Base-by-base conservation (phyloP, 1,284 basidiomycete genomes). In the Earliella scabrosa region DNA sequence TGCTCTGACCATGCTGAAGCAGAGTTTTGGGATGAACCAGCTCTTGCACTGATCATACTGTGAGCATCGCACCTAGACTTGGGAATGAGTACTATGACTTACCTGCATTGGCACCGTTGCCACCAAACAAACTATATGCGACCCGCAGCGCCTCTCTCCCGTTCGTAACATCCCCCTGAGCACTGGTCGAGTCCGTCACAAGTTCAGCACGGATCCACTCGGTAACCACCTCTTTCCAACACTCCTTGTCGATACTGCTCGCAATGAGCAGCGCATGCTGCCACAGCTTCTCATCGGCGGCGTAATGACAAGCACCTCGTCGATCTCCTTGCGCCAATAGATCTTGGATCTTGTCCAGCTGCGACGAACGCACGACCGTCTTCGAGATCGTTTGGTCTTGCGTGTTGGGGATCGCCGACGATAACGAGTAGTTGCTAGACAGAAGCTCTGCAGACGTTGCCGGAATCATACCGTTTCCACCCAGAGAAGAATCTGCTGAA, bases 221-320 rank as follows among this genome's bases (percentile, higher is more conserved):
- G 35, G 82, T 84, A 0, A 97, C 93, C 5, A 90, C 90, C 59
- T 95, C 92, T 68, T 91, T 92, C 94, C 95, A 98, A 5, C 93
- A 83, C 31, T 97, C 94, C 65, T 92, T 93, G 71, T 97, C 97
- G 48, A 98, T 83, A 52, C 92, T 91, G 68, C 93, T 96, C 8
- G 97, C 88, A 59, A 99, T 96, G 45, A 98, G 77, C 82, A 99
- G 87, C 1, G 97, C 97, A 72, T 99, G 97, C 1, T 94, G 88
- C 95, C 96, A 99, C 27, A 99, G 75, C 64, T 85, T 89, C 69
- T 95, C 85, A 57, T 95, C 88, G 26, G 95, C 79, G 4, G 97
- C 97, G 68, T 88, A 95, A 55, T 89, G 87, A 66, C 94, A 95
- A 0, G 97, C 97, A 60, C 90, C 86, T 24, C 86, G 84, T 54